Conservation (phyloP, 192 early-diverging fungal species). For the Coemansia sp. region DNA sequence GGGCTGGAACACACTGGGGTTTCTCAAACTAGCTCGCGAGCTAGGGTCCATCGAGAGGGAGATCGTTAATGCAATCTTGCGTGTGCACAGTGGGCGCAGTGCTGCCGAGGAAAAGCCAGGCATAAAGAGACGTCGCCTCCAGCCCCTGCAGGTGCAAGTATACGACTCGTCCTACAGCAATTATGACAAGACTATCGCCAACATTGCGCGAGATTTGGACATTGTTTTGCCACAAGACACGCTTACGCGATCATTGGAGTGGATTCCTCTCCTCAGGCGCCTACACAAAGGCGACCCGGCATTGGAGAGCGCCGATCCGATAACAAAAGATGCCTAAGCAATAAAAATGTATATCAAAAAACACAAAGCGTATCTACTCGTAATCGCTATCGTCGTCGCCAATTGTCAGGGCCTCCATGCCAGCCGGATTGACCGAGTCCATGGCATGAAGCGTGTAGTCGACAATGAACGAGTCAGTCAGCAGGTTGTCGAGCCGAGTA, state of each 20-base stretch:
- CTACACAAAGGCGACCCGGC: slow-evolving; percentile 22
- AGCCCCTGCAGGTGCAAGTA: slow-evolving; percentile 17
- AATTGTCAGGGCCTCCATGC: slow-evolving; percentile 30
- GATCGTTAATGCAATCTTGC: slow-evolving; percentile 27
- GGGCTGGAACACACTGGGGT: slow-evolving; percentile 47
- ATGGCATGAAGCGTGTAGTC: slow-evolving; percentile 91
- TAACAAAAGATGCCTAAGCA: not conserved
- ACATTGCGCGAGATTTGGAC: slow-evolving; percentile 37
- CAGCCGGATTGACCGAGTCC: slow-evolving; percentile 52
- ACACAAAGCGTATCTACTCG: not conserved
- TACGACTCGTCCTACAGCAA: slow-evolving; percentile 16
- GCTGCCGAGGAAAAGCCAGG: slow-evolving; percentile 25
- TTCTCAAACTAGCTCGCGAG: slow-evolving; percentile 54
- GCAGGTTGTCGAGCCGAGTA: slow-evolving; percentile 70
- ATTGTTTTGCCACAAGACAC: slow-evolving; percentile 39
- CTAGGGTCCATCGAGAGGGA: slow-evolving; percentile 44
- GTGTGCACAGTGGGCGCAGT: slow-evolving; percentile 15
- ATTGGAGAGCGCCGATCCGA: not conserved
- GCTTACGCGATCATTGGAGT: slow-evolving; percentile 25
- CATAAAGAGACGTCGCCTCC: slow-evolving; percentile 16
- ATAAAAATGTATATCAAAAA: not conserved
- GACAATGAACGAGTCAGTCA: slow-evolving; percentile 83
- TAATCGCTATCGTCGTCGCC: slow-evolving; percentile 11
- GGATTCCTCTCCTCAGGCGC: slow-evolving; percentile 39
- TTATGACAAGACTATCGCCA: slow-evolving; percentile 28